Evolutionary conservation across 257 asterid genomes (phyloP).

Genomic region (Fraxinus americana): DNA sequence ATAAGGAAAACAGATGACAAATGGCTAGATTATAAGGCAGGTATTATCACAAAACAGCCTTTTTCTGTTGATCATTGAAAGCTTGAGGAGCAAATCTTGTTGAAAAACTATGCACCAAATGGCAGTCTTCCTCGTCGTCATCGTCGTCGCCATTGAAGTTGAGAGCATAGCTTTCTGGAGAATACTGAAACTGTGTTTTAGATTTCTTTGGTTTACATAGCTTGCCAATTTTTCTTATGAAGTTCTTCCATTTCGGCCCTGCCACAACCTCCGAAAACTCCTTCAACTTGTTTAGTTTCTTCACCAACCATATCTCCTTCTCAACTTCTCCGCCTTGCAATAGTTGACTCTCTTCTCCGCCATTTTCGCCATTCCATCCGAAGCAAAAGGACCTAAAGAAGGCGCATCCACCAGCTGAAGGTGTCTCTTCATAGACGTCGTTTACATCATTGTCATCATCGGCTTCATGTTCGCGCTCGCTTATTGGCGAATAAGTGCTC

Average conservation of each 20-base stretch:
- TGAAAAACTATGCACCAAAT: constrained; percentile 3
- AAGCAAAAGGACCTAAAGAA: constrained; percentile 2
- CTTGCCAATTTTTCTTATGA: constrained; percentile 35
- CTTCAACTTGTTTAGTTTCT: constrained; percentile 29
- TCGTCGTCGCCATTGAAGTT: not conserved
- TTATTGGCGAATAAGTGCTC: not conserved
- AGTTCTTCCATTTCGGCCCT: constrained; percentile 44
- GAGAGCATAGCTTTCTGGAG: constrained; percentile 12
- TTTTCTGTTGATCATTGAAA: not conserved
- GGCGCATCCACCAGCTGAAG: not conserved
- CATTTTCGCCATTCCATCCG: not conserved
- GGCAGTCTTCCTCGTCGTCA: not conserved
- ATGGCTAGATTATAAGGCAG: not conserved
- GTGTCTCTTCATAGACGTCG: not conserved
- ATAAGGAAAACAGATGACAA: too few relatives aligned
- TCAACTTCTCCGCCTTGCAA: not conserved
- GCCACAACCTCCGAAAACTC: constrained; percentile 38
- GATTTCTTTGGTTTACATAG: constrained; percentile 30
- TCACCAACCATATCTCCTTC: constrained; percentile 32
- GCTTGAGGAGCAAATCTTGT: constrained; percentile 4
- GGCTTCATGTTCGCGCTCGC: not conserved
- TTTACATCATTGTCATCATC: not conserved
- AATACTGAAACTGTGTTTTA: not conserved
- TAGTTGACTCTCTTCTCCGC: not conserved
- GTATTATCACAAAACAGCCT: not conserved